phyloP scores from a whole-genome alignment of 2,329 filamentous ascomycete genomes.

The Paecilomyces sp. region DNA sequence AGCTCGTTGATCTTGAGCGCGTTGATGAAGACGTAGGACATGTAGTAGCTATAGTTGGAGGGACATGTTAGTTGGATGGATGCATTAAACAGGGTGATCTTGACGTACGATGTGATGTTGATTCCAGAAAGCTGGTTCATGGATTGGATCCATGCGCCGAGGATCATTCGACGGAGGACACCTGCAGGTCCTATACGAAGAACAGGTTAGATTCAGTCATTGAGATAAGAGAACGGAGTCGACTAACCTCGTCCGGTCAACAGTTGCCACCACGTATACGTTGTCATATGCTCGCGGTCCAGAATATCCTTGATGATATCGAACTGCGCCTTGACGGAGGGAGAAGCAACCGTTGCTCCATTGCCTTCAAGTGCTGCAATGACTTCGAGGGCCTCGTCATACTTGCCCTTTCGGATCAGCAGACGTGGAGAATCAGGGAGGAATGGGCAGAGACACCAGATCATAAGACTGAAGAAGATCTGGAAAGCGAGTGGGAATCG shows the following conservation, averaged over 20 bases:
- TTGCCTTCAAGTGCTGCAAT: constrained; percentile 17
- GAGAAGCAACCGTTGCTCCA: constrained; percentile 19
- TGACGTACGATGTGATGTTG: constrained; percentile 23
- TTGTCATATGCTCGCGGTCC: constrained; percentile 39
- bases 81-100: not conserved
- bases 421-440: constrained; percentile 28
- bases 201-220: not conserved
- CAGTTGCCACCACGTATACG: constrained; percentile 39
- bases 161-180: constrained; percentile 36
- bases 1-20: constrained; percentile 31
- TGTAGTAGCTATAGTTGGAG: constrained; percentile 21
- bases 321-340: constrained; percentile 22
- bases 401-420: constrained; percentile 7
- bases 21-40: constrained; percentile 37
- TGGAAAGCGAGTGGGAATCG: constrained; percentile 24
- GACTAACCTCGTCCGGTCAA: constrained; percentile 28
- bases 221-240: not conserved
- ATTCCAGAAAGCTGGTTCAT: constrained; percentile 32
- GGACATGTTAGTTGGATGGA: not conserved
- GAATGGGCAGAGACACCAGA: constrained; percentile 22
- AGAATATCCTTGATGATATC: constrained; percentile 31
- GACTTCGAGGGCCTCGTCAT: constrained; percentile 7
- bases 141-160: constrained; percentile 38
- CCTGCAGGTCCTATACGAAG: constrained; percentile 22
- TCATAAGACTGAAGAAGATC: constrained; percentile 19